Evolutionary conservation across 371 early-diverging fungal species (phyloP).

Genomic region (Apophysomyces elegans): DNA sequence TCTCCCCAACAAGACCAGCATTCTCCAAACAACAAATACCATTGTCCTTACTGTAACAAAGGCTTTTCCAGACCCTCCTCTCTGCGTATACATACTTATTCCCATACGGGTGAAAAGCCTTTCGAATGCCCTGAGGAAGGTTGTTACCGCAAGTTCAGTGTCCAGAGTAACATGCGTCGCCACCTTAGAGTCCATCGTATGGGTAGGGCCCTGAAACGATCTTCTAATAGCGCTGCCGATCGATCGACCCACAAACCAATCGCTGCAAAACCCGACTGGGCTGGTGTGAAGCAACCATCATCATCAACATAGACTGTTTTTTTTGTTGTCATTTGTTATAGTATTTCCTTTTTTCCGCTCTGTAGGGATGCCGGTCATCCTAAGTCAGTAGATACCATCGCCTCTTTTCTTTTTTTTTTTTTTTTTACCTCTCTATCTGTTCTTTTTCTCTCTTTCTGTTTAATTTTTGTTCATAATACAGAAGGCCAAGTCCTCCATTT

Average conservation of each 20-base stretch:
- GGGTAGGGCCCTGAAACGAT: conserved; percentile 25
- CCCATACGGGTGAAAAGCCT: conserved; percentile 73
- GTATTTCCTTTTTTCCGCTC: background rate
- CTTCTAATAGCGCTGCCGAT: conserved; percentile 10
- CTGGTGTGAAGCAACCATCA: conserved; percentile 6
- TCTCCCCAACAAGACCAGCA: conserved; percentile 8
- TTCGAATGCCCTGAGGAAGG: conserved; percentile 55
- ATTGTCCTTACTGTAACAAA: conserved; percentile 64
- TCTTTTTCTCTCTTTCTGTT: background rate
- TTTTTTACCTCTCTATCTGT: conserved; percentile 59
- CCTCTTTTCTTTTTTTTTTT: conserved; percentile 85
- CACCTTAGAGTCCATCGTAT: conserved; percentile 53
- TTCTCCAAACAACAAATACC: conserved; percentile 53
- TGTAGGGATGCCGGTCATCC: conserved; percentile 7
- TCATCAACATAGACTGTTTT: conserved; percentile 4
- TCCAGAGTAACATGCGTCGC: conserved; percentile 66
- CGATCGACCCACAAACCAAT: conserved; percentile 16
- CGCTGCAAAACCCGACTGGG: conserved; percentile 20
- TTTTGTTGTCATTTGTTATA: background rate
- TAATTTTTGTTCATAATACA: conserved; percentile 7
- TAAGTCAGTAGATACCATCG: conserved; percentile 63
- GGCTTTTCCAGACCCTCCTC: conserved; percentile 64
- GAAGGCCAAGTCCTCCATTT: too few relatives aligned
- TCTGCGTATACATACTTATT: conserved; percentile 60
- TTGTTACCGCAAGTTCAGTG: conserved; percentile 63